Conservation (phyloP, 2,329 filamentous ascomycete species). For the Paracorniculantispora psalliotae region DNA sequence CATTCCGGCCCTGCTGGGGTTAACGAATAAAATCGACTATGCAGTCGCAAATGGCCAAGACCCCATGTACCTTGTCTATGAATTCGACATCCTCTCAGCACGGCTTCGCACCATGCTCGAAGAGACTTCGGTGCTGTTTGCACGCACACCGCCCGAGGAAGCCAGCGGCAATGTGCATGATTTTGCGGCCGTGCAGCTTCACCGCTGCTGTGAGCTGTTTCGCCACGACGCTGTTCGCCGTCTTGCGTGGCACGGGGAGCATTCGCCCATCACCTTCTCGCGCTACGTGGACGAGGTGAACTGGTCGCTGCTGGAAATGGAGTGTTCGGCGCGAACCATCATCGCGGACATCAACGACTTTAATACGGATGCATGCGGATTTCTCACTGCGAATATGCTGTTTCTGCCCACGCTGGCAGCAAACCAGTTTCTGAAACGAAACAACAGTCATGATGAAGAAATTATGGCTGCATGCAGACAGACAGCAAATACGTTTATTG, state of each 20-base stretch:
- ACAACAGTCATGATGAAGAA: neutral
- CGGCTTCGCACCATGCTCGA: neutral
- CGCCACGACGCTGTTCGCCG: neutral
- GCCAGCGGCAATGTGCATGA: neutral
- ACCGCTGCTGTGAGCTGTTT: neutral
- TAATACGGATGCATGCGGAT: neutral
- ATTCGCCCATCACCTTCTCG: neutral
- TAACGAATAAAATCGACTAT: neutral
- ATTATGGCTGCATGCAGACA: neutral
- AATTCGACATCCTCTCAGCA: neutral
- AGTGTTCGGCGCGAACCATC: neutral
- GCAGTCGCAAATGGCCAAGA: neutral
- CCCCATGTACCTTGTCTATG: neutral
- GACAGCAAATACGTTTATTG: neutral
- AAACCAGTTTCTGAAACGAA: neutral
- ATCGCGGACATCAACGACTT: neutral
- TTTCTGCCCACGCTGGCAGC: neutral
- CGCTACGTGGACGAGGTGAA: neutral
- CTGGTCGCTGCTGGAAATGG: neutral
- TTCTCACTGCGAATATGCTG: neutral
- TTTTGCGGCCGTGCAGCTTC: neutral
- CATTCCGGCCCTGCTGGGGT: neutral
- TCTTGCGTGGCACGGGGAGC: neutral
- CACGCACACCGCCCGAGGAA: neutral
- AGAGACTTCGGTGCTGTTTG: neutral